phyloP scores from a whole-genome alignment of 2,329 filamentous ascomycete genomes.

The Domatiomyces globalis region DNA sequence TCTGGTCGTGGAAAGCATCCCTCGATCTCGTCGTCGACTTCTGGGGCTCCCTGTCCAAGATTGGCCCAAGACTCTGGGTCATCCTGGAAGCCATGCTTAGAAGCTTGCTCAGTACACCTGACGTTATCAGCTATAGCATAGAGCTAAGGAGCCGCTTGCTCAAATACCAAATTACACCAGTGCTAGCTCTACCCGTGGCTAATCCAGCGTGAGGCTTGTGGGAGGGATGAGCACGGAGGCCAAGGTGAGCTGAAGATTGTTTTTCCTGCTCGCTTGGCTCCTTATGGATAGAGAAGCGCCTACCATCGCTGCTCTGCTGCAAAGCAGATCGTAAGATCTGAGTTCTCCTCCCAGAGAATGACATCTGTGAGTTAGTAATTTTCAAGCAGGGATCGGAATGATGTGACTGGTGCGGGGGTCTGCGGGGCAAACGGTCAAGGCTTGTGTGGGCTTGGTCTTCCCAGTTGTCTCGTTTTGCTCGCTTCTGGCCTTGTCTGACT shows the following conservation, averaged over 20 bases:
- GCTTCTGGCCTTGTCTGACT: not conserved
- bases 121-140: not conserved
- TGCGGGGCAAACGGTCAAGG: not conserved
- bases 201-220: slow-evolving; percentile 83
- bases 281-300: slow-evolving; percentile 9
- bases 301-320: slow-evolving; percentile 21
- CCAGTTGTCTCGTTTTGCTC: not conserved
- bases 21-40: slow-evolving; percentile 84
- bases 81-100: slow-evolving; percentile 77
- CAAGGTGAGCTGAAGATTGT: slow-evolving; percentile 69
- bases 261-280: slow-evolving; percentile 38
- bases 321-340: slow-evolving; percentile 26
- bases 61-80: slow-evolving; percentile 79
- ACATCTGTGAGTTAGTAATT: slow-evolving; percentile 22
- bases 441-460: not conserved
- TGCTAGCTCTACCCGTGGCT: slow-evolving; percentile 74
- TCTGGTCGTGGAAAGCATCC: slow-evolving; percentile 75
- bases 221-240: slow-evolving; percentile 81
- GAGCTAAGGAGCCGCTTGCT: slow-evolving; percentile 31
- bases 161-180: slow-evolving; percentile 86
- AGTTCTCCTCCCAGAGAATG: slow-evolving; percentile 32
- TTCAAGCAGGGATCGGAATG: not conserved
- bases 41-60: slow-evolving; percentile 81
- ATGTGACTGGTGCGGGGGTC: not conserved
- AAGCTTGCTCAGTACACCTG: slow-evolving; percentile 46